Base-by-base conservation (phyloP, 345 rosid genomes). In the Draba incana region DNA sequence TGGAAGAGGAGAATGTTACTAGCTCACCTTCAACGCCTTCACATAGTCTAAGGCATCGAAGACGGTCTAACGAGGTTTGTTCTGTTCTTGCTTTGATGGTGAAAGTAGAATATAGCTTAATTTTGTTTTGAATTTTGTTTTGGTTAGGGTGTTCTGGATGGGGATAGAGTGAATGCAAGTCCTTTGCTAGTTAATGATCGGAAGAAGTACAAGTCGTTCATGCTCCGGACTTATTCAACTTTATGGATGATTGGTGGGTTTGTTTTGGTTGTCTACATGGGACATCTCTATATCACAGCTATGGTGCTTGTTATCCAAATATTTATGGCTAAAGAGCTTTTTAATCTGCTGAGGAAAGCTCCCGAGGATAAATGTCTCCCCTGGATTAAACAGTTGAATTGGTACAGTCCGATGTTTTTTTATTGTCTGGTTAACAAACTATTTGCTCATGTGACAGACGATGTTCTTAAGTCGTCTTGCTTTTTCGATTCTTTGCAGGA, bases 261-360 rank as follows among this genome's bases (percentile, higher is more conserved):
- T 59, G 86, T 82, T 10, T 75, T 90, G 25, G 57, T 90, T 63
- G 94, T 93, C 76, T 90, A 87, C 84, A 81, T 90, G 96, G 98
- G 98, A 3, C 98, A 93, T 84, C 97, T 90, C 48, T 93, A 84
- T 72, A 90, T 93, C 62, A 83, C 93, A n/a, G 97, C 97, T 44
- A 90, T 93, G 98, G 89, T 93, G 23, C 89, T 93, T 61, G 97
- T 93, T 45, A 90, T 93, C 68, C 97, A 93, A 81, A 87, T 93
- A 45, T 88, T 65, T 74, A 93, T 93, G 98, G 96, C 96, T 44
- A 88, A 76, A 78, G 98, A 90, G 79, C 81, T 93, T 30, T 90
- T 93, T 79, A 90, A 82, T 82, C 68, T 93, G 28, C 81, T 93
- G 12, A 85, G 97, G 87, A 87, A 81, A 84, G 82, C 89, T 6